These are phyloP conservation scores for Lathyrus tuberosus DNA, from an alignment of 306 rosid species.

Conservation along the genomic window DNA sequence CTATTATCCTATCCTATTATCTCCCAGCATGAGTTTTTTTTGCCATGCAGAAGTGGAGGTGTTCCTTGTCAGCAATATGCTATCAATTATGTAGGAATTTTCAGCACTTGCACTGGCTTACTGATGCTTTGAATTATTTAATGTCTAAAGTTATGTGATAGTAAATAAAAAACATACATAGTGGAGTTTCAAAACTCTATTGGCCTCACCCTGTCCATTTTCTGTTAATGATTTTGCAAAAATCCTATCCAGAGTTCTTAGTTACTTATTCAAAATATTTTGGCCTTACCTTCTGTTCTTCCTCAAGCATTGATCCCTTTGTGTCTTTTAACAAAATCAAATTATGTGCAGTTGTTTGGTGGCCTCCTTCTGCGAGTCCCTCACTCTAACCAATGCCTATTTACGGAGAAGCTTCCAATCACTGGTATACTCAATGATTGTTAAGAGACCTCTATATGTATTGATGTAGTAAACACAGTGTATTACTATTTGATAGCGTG, in stretches of 20 bases:
- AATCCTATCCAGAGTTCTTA: slow-evolving; percentile 14
- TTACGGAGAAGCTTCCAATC: slow-evolving; percentile 96
- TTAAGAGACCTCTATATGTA: slow-evolving; percentile 24
- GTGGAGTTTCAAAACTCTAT: slow-evolving; percentile 15
- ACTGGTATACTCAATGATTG: slow-evolving; percentile 57
- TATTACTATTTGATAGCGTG: slow-evolving; percentile 4
- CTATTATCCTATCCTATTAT: slow-evolving; percentile 7
- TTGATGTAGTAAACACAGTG: slow-evolving; percentile 10
- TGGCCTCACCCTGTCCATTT: slow-evolving; percentile 15
- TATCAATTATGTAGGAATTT: slow-evolving; percentile 31
- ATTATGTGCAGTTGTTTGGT: slow-evolving; percentile 67
- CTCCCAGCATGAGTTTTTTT: neutral
- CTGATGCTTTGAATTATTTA: slow-evolving; percentile 27
- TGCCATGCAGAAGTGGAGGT: neutral
- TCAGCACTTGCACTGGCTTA: slow-evolving; percentile 11
- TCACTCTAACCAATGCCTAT: slow-evolving; percentile 80
- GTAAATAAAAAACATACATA: slow-evolving; percentile 1
- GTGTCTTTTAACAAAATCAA: slow-evolving; percentile 31
- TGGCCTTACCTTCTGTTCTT: slow-evolving; percentile 10
- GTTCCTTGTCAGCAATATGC: slow-evolving; percentile 16
- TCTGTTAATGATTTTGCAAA: slow-evolving; percentile 25
- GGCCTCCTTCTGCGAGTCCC: slow-evolving; percentile 97
- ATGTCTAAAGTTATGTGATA: slow-evolving; percentile 9
- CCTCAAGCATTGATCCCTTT: neutral
- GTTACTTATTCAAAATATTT: neutral